phyloP scores from a whole-genome alignment of 139 green algal species.

The Eudorina sp. region DNA sequence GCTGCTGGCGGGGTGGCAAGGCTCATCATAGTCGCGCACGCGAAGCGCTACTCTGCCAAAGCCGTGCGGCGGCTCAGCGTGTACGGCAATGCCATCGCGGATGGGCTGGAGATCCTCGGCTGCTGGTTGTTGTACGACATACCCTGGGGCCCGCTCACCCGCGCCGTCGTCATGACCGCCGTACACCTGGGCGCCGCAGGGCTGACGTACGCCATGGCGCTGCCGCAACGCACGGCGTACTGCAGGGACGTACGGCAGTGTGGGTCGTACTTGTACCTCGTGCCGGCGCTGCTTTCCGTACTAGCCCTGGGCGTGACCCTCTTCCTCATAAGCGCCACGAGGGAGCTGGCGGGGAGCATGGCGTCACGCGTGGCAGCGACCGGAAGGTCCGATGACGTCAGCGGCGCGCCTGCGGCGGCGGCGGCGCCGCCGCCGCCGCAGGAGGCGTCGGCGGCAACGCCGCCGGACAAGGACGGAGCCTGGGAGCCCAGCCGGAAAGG shows the following conservation, averaged over 20 bases:
- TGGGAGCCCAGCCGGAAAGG: too few relatives aligned
- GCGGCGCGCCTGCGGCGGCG: neutral
- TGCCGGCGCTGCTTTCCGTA: neutral
- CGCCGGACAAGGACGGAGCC: too few relatives aligned
- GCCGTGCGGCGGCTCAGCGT: neutral
- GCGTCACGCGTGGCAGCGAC: neutral
- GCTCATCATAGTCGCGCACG: constrained; percentile 22
- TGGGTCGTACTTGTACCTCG: constrained; percentile 3
- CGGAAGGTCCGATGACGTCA: neutral
- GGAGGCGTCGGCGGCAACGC: neutral
- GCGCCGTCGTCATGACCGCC: neutral
- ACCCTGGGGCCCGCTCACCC: neutral
- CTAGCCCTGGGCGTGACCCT: neutral
- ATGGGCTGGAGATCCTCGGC: neutral
- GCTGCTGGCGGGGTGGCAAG: too few relatives aligned
- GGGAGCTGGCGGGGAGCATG: constrained; percentile 12
- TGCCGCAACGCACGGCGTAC: neutral
- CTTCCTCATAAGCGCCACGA: neutral
- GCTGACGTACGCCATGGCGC: constrained; percentile 19
- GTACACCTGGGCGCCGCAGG: neutral
- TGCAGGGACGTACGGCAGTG: neutral
- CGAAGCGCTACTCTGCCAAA: neutral
- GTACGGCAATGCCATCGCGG: neutral
- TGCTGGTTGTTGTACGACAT: neutral
- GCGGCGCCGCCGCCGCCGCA: neutral